These are phyloP conservation scores for Hypoxylon fragiforme DNA, from an alignment of 495 filamentous ascomycete genomes.

Conservation along the genomic window DNA sequence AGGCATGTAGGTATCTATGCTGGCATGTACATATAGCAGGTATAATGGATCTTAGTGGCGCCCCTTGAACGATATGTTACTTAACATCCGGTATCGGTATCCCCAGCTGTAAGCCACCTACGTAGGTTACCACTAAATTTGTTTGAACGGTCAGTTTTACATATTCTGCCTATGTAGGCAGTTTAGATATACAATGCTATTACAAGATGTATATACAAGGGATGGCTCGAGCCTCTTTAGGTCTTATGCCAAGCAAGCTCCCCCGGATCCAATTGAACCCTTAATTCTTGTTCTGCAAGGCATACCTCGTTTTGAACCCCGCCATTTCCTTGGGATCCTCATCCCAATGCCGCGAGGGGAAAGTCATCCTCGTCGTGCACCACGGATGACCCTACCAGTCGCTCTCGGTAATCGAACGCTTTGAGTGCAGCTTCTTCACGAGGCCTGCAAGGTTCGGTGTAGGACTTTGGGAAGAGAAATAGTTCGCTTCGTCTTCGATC, in stretches of 20 bases:
- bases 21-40: too few species aligned
- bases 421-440: neutral
- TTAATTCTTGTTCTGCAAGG: conserved; percentile 12
- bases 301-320: conserved; percentile 19
- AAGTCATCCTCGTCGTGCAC: conserved; percentile 5
- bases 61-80: neutral
- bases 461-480: neutral
- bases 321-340: conserved; percentile 14
- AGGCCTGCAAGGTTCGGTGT: conserved; percentile 4
- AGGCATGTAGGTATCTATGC: too few species aligned
- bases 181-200: conserved; percentile 5
- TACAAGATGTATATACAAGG: conserved; percentile 32
- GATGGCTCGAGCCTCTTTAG: conserved; percentile 7
- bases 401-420: neutral
- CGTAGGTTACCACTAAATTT: too few species aligned
- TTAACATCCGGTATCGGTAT: conserved; percentile 19
- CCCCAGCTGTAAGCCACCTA: too few species aligned
- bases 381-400: conserved; percentile 5
- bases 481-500: conserved; percentile 1
- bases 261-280: conserved; percentile 17
- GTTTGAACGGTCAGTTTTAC: conserved; percentile 7
- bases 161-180: conserved; percentile 1
- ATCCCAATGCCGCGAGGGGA: conserved; percentile 16
- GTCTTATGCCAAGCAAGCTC: conserved; percentile 24
- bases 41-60: too few species aligned